Evolutionary conservation across 768 basidiomycete species (phyloP).

Genomic region (Chalciporus chontae): DNA sequence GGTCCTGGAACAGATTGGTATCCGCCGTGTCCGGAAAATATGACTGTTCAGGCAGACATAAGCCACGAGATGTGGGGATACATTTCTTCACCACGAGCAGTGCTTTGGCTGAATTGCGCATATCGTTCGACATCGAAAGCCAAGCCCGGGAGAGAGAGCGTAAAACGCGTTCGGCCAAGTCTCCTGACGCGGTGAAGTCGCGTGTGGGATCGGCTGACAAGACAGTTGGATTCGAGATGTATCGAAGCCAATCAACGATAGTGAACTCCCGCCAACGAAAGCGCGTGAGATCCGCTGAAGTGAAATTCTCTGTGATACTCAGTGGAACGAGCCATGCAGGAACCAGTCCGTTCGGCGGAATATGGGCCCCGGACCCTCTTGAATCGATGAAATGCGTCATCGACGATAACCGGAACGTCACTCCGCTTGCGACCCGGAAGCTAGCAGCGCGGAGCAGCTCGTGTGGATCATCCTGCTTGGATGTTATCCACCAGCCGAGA

Average conservation of each 20-base stretch:
- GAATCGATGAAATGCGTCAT: constrained; percentile 69
- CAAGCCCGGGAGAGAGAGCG: constrained; percentile 60
- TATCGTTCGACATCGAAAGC: constrained; percentile 49
- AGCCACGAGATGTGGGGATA: constrained; percentile 50
- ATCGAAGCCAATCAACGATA: constrained; percentile 67
- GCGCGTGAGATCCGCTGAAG: constrained; percentile 45
- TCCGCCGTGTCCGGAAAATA: constrained; percentile 77
- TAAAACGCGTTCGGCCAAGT: constrained; percentile 79
- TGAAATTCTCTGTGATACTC: constrained; percentile 57
- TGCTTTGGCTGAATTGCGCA: constrained; percentile 36
- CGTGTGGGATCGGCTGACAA: constrained; percentile 40
- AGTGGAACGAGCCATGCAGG: constrained; percentile 71
- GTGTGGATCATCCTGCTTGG: constrained; percentile 34
- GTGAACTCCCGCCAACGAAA: constrained; percentile 79
- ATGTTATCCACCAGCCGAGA: constrained; percentile 75
- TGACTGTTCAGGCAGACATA: constrained; percentile 63
- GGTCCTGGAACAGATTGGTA: constrained; percentile 68
- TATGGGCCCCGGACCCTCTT: constrained; percentile 44
- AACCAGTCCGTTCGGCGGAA: constrained; percentile 74
- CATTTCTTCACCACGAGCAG: constrained; percentile 40
- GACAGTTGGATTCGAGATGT: constrained; percentile 50
- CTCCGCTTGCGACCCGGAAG: constrained; percentile 45
- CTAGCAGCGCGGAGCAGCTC: constrained; percentile 70
- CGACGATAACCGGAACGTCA: constrained; percentile 58
- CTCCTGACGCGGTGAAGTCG: constrained; percentile 58